phyloP scores from a whole-genome alignment of 2,329 filamentous ascomycete genomes.

The Ilyonectria destructans region DNA sequence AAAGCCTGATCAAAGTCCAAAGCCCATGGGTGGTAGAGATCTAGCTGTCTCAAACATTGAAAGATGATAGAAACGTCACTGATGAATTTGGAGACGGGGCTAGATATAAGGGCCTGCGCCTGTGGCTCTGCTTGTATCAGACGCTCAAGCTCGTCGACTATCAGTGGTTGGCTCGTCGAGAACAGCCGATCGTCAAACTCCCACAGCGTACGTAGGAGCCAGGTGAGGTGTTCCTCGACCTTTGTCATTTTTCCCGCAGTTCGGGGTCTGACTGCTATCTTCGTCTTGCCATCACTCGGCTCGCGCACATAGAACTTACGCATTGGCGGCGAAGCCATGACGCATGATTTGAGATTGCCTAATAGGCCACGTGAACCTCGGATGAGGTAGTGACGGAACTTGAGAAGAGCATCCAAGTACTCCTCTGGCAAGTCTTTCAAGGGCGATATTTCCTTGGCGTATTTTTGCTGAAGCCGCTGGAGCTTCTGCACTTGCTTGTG shows the following conservation, averaged over 20 bases:
- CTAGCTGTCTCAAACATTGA: conserved; percentile 62
- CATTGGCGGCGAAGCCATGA: conserved; percentile 60
- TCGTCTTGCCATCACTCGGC: conserved; percentile 41
- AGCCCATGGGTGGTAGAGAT: conserved; percentile 66
- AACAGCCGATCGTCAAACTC: conserved; percentile 54
- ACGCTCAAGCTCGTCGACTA: conserved; percentile 66
- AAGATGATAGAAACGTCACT: conserved; percentile 63
- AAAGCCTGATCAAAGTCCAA: conserved; percentile 54
- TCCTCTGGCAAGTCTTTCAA: conserved; percentile 50
- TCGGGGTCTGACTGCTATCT: conserved; percentile 43
- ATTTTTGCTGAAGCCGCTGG: conserved; percentile 51
- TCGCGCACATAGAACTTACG: conserved; percentile 54
- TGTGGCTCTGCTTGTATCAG: conserved; percentile 57
- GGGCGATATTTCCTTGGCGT: conserved; percentile 51
- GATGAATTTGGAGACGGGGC: conserved; percentile 55
- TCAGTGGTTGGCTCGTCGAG: conserved; percentile 51
- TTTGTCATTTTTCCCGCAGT: conserved; percentile 40
- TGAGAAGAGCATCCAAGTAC: conserved; percentile 58
- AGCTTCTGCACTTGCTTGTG: conserved; percentile 50
- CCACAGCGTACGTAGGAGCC: conserved; percentile 58
- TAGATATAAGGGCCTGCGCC: conserved; percentile 57
- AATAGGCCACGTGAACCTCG: conserved; percentile 53
- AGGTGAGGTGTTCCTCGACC: conserved; percentile 51
- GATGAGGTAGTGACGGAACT: conserved; percentile 57
- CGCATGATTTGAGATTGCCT: conserved; percentile 37